phyloP scores from a whole-genome alignment of 768 basidiomycete genomes.

The Agrocybe praecox region DNA sequence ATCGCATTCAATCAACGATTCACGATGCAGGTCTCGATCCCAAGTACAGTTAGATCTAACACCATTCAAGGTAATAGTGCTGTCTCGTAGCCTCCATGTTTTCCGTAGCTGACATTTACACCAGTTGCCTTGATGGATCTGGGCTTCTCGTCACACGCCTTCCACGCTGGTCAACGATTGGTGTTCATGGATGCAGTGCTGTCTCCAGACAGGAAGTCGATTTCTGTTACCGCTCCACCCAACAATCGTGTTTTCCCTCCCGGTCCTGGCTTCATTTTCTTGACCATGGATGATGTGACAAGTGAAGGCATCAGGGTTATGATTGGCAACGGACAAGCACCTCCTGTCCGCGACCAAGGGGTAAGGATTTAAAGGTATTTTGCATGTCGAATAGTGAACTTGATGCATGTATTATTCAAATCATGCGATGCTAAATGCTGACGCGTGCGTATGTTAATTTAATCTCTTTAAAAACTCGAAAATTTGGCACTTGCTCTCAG shows the following conservation, averaged over 20 bases:
- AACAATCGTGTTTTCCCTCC: slow-evolving; percentile 37
- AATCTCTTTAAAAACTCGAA: no score
- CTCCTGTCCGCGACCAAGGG: slow-evolving; percentile 35
- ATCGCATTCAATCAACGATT: slow-evolving; percentile 35
- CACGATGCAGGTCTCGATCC: slow-evolving; percentile 30
- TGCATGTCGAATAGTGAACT: no score
- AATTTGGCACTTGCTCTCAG: no score
- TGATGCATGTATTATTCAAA: no score
- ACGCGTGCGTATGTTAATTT: no score
- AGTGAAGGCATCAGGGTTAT: slow-evolving; percentile 36
- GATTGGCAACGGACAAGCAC: slow-evolving; percentile 36
- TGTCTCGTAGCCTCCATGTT: not conserved
- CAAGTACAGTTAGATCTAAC: slow-evolving; percentile 21
- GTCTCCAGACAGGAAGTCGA: slow-evolving; percentile 27
- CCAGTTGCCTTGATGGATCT: slow-evolving; percentile 36
- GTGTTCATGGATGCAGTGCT: slow-evolving; percentile 34
- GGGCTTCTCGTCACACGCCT: slow-evolving; percentile 40
- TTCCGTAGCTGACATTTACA: not conserved
- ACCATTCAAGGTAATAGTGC: slow-evolving; percentile 27
- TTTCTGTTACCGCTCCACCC: slow-evolving; percentile 33
- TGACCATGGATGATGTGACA: slow-evolving; percentile 35
- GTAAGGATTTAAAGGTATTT: slow-evolving; percentile 2
- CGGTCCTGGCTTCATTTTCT: slow-evolving; percentile 33
- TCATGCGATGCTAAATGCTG: no score
- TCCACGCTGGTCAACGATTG: slow-evolving; percentile 38